These are phyloP conservation scores for Pseudogymnoascus pannorum DNA, from an alignment of 2,329 filamentous ascomycete genomes.

Conservation along the genomic window DNA sequence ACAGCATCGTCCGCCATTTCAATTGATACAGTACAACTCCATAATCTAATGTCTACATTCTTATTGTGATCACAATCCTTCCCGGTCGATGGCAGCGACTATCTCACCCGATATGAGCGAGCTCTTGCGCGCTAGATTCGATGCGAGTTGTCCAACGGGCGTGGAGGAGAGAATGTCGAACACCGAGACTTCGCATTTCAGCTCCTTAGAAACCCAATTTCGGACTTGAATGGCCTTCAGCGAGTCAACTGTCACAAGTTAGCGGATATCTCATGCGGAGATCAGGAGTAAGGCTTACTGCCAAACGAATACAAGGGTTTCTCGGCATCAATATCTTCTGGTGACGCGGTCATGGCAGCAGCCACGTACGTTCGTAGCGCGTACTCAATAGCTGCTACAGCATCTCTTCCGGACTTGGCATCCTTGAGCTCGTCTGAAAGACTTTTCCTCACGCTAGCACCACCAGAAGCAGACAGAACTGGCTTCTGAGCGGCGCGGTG, in stretches of 20 bases:
- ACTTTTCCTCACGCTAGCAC: neutral
- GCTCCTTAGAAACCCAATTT: conserved; percentile 42
- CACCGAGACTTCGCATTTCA: conserved; percentile 38
- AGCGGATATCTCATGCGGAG: conserved; percentile 27
- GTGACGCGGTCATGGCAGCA: conserved; percentile 22
- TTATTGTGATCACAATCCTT: too few relatives aligned
- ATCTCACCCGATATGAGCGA: neutral
- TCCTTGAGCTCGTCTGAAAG: conserved; percentile 10
- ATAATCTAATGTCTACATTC: too few relatives aligned
- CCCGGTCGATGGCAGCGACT: neutral
- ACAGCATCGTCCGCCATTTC: too few relatives aligned
- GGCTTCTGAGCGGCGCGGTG: neutral
- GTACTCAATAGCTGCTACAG: conserved; percentile 8
- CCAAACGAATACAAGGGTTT: conserved; percentile 18
- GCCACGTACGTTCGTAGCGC: conserved; percentile 20
- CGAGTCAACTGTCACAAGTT: conserved; percentile 35
- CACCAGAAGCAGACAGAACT: neutral
- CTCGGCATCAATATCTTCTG: conserved; percentile 21
- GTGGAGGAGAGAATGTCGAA: conserved; percentile 37
- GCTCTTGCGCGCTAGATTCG: neutral
- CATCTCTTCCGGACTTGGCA: conserved; percentile 8
- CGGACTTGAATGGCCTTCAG: conserved; percentile 45
- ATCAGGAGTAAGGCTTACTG: conserved; percentile 18
- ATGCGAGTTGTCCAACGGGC: neutral
- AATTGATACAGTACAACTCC: too few relatives aligned